phyloP scores from a whole-genome alignment of 2,329 filamentous ascomycete species.

The Aspergillus glaucus region DNA sequence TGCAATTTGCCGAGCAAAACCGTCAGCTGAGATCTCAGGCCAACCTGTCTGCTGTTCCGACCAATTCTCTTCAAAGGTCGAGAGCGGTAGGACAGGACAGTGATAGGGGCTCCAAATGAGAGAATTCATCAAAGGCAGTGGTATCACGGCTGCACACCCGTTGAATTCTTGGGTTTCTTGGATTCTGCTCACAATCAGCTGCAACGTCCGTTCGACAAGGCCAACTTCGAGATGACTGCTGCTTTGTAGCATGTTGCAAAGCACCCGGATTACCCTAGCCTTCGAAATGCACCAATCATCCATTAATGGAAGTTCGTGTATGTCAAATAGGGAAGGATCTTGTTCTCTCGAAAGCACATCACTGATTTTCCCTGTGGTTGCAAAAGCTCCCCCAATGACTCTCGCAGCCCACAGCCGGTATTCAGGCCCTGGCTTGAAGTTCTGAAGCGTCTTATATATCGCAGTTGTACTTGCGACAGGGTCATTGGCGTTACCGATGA shows the following conservation, averaged over 20 bases:
- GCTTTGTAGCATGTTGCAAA: slow-evolving; percentile 57
- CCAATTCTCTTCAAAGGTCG: slow-evolving; percentile 12
- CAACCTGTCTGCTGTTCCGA: slow-evolving; percentile 11
- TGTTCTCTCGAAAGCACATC: slow-evolving; percentile 43
- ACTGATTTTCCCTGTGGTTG: slow-evolving; percentile 61
- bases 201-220: slow-evolving; percentile 40
- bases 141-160: slow-evolving; percentile 31
- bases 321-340: slow-evolving; percentile 20
- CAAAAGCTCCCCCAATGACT: slow-evolving; percentile 77
- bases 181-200: slow-evolving; percentile 36
- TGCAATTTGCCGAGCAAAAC: slow-evolving; percentile 31
- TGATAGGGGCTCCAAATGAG: slow-evolving; percentile 38
- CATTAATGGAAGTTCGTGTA: slow-evolving; percentile 1
- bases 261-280: slow-evolving; percentile 54
- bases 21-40: slow-evolving; percentile 15
- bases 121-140: slow-evolving; percentile 31
- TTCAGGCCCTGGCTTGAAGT: slow-evolving; percentile 55
- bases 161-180: slow-evolving; percentile 22
- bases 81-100: slow-evolving; percentile 28
- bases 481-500: slow-evolving; percentile 61
- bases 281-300: slow-evolving; percentile 45
- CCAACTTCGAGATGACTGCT: slow-evolving; percentile 45
- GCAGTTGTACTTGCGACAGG: slow-evolving; percentile 58
- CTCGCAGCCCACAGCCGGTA: slow-evolving; percentile 82
- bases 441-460: slow-evolving; percentile 70